phyloP scores from a whole-genome alignment of 2,329 filamentous ascomycete genomes.

The Diaporthe ampelina region DNA sequence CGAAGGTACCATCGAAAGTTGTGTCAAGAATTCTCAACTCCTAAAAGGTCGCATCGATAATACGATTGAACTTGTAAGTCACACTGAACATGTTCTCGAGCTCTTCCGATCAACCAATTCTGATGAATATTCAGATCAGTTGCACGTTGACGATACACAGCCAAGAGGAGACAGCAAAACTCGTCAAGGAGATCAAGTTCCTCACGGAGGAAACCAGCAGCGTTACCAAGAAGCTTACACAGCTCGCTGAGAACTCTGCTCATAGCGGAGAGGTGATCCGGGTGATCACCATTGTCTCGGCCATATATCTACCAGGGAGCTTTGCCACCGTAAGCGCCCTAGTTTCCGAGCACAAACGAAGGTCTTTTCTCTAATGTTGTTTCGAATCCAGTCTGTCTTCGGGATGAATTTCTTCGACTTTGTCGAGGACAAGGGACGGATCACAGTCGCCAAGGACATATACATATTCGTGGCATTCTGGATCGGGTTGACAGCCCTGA shows the following conservation, averaged over 20 bases:
- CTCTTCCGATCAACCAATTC: not conserved
- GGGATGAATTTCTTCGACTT: conserved; percentile 45
- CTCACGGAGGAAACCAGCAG: conserved; percentile 42
- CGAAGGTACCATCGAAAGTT: conserved; percentile 14
- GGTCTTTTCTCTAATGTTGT: not conserved
- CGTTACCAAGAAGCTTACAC: conserved; percentile 44
- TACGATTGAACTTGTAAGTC: conserved; percentile 39
- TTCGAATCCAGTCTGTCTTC: conserved; percentile 35
- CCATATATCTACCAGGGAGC: conserved; percentile 47
- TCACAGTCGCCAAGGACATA: conserved; percentile 8
- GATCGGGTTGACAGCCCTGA: conserved; percentile 25
- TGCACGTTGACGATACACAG: conserved; percentile 38
- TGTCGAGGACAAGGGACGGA: conserved; percentile 14
- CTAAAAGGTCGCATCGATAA: conserved; percentile 39
- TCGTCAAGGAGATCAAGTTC: conserved; percentile 40
- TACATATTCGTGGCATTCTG: conserved; percentile 34
- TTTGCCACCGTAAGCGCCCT: conserved; percentile 43
- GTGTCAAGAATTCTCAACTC: conserved; percentile 28
- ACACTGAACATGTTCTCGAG: not conserved
- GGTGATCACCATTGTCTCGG: conserved; percentile 47
- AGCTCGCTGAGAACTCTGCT: conserved; percentile 45
- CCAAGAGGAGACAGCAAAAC: conserved; percentile 38
- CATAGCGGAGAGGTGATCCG: conserved; percentile 46
- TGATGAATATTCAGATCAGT: conserved; percentile 34
- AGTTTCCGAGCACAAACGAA: not conserved